These are phyloP conservation scores for Melocanna baccifera DNA, from an alignment of 176 grass and related monocot species.

Conservation along the genomic window DNA sequence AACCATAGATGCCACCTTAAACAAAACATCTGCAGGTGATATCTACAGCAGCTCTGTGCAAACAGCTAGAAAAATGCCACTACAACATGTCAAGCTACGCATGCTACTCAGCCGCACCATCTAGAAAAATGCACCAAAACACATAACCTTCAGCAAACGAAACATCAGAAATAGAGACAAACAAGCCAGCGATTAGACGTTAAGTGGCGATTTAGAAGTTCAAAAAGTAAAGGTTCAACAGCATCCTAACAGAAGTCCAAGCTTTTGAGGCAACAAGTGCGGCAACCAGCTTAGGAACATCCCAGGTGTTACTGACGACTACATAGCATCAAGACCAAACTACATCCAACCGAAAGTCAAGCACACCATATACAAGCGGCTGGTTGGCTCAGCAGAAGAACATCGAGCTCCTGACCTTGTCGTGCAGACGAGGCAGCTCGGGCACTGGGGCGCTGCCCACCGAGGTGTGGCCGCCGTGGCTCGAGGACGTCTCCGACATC, in stretches of 20 bases:
- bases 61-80: not conserved
- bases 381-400: conserved; percentile 69
- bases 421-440: conserved; percentile 72
- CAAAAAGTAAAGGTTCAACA: not conserved
- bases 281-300: not conserved
- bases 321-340: not conserved
- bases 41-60: too few relatives aligned
- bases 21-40: too few relatives aligned
- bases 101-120: not conserved
- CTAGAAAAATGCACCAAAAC: not conserved
- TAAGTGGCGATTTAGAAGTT: not conserved
- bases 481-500: conserved; percentile 57
- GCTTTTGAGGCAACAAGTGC: not conserved
- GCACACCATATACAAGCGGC: not conserved
- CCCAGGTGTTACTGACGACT: not conserved
- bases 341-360: not conserved
- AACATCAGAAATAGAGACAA: not conserved
- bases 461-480: conserved; percentile 51
- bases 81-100: too few relatives aligned
- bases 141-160: not conserved
- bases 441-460: conserved; percentile 41
- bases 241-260: not conserved
- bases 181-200: not conserved
- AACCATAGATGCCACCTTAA: too few relatives aligned
- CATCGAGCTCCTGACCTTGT: conserved; percentile 75